A percentile compares a stretch with the other conserved stretches of the same genome.
phyloP scores from a whole-genome alignment of 2,329 filamentous ascomycete genomes.

The Cytospora chrysosperma region DNA sequence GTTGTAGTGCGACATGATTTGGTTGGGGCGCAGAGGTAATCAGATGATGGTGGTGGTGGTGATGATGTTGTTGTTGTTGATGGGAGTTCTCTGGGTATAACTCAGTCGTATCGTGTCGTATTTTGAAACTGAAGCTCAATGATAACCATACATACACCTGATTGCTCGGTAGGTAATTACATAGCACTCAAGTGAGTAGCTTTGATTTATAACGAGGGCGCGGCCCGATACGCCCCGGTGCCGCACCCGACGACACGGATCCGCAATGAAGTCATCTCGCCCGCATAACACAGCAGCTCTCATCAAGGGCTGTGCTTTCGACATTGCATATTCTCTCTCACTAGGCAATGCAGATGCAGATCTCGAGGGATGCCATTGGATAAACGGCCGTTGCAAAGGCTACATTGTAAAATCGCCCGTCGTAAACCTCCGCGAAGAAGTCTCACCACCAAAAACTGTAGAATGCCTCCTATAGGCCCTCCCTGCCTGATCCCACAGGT shows the following conservation, averaged over 20 bases:
- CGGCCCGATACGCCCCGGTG: conserved; percentile 13
- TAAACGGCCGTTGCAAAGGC: background rate
- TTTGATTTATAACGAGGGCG: background rate
- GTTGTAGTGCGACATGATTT: conserved; percentile 29
- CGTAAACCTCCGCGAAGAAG: background rate
- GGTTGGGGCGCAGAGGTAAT: background rate
- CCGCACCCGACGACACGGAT: conserved; percentile 14
- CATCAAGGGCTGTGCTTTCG: background rate
- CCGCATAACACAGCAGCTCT: too few species aligned
- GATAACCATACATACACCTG: too few species aligned
- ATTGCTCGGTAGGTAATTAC: too few species aligned
- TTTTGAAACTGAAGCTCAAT: background rate
- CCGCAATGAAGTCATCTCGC: conserved; percentile 12
- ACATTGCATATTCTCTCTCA: background rate
- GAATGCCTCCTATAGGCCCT: background rate
- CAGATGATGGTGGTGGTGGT: background rate
- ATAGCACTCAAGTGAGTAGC: too few species aligned
- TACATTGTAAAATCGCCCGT: background rate
- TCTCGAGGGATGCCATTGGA: background rate
- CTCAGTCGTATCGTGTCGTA: background rate
- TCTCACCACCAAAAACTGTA: background rate
- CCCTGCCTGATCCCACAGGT: background rate
- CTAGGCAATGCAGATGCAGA: background rate
- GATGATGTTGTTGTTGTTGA: too few species aligned
- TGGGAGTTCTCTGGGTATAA: background rate